A percentile compares a stretch with the other conserved stretches of the same genome.
These are phyloP conservation scores for Eutrema yunnanense DNA, from an alignment of 345 rosid genomes.

Conservation along the genomic window DNA sequence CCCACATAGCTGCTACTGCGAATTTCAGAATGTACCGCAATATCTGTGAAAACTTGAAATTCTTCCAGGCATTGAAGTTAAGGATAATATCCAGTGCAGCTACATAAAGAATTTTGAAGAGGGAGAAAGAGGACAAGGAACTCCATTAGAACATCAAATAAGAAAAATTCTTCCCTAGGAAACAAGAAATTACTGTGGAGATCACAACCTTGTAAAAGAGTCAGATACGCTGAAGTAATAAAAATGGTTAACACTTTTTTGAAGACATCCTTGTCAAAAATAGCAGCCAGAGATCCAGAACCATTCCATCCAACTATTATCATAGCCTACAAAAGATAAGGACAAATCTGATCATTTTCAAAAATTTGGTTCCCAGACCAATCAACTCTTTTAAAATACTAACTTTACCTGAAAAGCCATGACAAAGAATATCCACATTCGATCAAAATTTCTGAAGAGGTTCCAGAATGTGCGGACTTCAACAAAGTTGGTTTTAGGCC, in stretches of 20 bases:
- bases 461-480: conserved; percentile 97
- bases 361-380: neutral
- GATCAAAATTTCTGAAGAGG: conserved; percentile 86
- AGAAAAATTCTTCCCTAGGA: neutral
- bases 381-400: neutral
- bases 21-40: conserved; percentile 75
- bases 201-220: conserved; percentile 68
- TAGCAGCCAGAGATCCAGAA: conserved; percentile 56
- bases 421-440: conserved; percentile 95
- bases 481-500: conserved; percentile 92
- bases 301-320: conserved; percentile 78
- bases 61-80: conserved; percentile 75
- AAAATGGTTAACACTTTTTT: conserved; percentile 69
- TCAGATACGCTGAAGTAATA: conserved; percentile 80
- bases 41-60: conserved; percentile 70
- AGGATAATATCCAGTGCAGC: conserved; percentile 83
- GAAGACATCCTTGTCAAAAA: conserved; percentile 65
- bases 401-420: conserved; percentile 82
- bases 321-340: conserved; percentile 69
- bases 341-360: neutral
- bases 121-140: neutral
- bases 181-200: neutral
- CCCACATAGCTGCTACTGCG: conserved; percentile 76
- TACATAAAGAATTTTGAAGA: conserved; percentile 27
- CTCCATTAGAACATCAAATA: conserved; percentile 13